Evolutionary conservation across 2,329 filamentous ascomycete species (phyloP), one percentile per base, ranked within the genome.

Genomic region (Fusarium continuum): DNA sequence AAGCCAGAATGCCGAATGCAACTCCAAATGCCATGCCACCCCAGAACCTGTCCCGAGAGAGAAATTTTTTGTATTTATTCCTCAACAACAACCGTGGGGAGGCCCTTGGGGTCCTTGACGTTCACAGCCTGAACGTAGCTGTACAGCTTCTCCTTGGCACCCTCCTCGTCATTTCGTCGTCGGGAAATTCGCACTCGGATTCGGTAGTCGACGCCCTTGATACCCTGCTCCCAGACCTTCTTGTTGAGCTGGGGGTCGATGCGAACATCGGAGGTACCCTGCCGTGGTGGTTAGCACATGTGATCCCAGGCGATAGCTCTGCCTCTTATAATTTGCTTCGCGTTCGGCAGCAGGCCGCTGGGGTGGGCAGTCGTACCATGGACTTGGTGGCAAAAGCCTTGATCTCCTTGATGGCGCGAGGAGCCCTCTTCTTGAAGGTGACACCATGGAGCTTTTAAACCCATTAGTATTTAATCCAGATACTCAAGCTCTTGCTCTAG

Each of bases 121-220:
- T 97, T 97, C 80, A 99, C 95, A 75, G 95, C 95, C 89, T 99
- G 94, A 74, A 99, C 95, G 85, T 97, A 97, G 82, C 91, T 95
- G 91, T 98, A 99, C 72, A 99, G 90, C 88, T 96, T 97, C 89
- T 99, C 92, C 88, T 97, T 97, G 80, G 96, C 95, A 77, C 92
- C 92, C 85, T 99, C 95, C 88, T 98, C 95, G 82, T 99, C 95
- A 85, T 99, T 99, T 89, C 95, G 92, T 90, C 96, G 96, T 84
- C 95, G 92, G 79, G 93, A 97, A 85, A 99, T 97, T 84, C 96
- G 93, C 79, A 99, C 89, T 77, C 95, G 94, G 75, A 99, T 87
- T 83, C 96, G 91, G 91, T 90, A 98, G 73, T 94, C 92, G 73
- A 97, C 93, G 78, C 95, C 96, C 91, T 98, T 99, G 87, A 99